Percentiles rank a stretch among this genome's conserved stretches.
These are phyloP conservation scores for Dryas drummondii DNA, from an alignment of 306 rosid species.

Conservation along the genomic window DNA sequence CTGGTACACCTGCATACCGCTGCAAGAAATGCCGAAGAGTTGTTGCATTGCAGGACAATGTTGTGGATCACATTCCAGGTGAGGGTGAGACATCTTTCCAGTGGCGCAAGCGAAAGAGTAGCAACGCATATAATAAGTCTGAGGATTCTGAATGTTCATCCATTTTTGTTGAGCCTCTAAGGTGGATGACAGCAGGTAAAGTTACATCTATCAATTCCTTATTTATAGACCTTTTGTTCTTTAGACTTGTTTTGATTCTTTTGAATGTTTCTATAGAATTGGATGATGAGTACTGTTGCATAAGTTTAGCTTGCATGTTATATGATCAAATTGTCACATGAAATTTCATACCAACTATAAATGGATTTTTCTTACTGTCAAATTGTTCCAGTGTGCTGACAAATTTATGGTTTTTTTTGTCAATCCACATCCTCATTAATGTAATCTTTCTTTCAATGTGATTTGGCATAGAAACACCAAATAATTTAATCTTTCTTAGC, in stretches of 20 bases:
- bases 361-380: not conserved
- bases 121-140: constrained; percentile 63
- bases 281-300: not conserved
- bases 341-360: not conserved
- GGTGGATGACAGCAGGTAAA: constrained; percentile 95
- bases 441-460: not conserved
- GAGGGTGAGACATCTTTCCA: constrained; percentile 76
- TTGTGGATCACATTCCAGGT: constrained; percentile 81
- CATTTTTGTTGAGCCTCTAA: constrained; percentile 85
- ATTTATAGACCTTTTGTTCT: not conserved
- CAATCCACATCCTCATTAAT: no score
- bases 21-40: constrained; percentile 87
- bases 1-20: constrained; percentile 54
- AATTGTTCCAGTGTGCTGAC: not conserved
- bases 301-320: not conserved
- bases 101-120: constrained; percentile 70
- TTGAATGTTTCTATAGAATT: not conserved
- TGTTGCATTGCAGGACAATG: constrained; percentile 80
- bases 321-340: not conserved
- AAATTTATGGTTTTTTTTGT: not conserved
- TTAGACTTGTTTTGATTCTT: not conserved
- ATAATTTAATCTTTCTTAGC: constrained; percentile 5
- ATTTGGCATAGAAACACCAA: constrained; percentile 10
- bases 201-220: not conserved
- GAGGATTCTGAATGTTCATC: constrained; percentile 86